A percentile compares a stretch with the other conserved stretches of the same genome.
These are phyloP conservation scores for Blastocystis sp. DNA, from an alignment of 352 stramenopile species.

Conservation along the genomic window DNA sequence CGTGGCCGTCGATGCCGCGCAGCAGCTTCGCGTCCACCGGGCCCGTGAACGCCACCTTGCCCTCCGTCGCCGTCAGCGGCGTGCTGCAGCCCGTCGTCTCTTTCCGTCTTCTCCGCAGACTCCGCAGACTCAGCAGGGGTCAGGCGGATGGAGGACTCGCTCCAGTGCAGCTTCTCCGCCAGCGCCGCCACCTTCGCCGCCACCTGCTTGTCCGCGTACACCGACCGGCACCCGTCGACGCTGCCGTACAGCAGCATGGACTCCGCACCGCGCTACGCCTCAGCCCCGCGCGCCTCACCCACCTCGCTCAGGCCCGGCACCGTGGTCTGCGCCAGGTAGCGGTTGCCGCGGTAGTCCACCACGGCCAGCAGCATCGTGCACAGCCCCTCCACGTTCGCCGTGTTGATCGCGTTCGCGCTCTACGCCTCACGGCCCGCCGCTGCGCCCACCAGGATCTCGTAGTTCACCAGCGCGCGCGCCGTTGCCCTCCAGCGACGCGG, in stretches of 20 bases:
- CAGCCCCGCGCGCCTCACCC: background rate
- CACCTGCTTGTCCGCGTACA: slow-evolving; percentile 62
- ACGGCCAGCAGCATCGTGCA: slow-evolving; percentile 21
- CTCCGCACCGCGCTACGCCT: background rate
- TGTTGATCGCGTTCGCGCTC: background rate
- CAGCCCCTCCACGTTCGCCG: slow-evolving; percentile 11
- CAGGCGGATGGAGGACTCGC: background rate
- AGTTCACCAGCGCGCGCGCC: slow-evolving; percentile 8
- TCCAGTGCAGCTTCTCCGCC: slow-evolving; percentile 58
- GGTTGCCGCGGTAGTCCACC: slow-evolving; percentile 29
- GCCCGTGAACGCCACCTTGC: slow-evolving; percentile 33
- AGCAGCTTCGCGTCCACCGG: slow-evolving; percentile 57
- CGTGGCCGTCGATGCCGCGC: slow-evolving; percentile 37
- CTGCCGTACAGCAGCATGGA: slow-evolving; percentile 16
- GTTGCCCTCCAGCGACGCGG: background rate
- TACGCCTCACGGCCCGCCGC: background rate
- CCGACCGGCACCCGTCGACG: slow-evolving; percentile 21
- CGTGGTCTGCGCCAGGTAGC: slow-evolving; percentile 48
- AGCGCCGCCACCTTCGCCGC: slow-evolving; percentile 2
- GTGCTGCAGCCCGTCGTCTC: slow-evolving; percentile 18
- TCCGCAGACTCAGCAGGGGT: background rate
- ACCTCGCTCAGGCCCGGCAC: slow-evolving; percentile 38
- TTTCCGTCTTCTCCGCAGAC: background rate
- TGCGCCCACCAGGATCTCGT: slow-evolving; percentile 3
- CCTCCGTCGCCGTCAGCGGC: slow-evolving; percentile 46